phyloP scores from a whole-genome alignment of 1,284 basidiomycete genomes.

The Cryptococcus sp. region DNA sequence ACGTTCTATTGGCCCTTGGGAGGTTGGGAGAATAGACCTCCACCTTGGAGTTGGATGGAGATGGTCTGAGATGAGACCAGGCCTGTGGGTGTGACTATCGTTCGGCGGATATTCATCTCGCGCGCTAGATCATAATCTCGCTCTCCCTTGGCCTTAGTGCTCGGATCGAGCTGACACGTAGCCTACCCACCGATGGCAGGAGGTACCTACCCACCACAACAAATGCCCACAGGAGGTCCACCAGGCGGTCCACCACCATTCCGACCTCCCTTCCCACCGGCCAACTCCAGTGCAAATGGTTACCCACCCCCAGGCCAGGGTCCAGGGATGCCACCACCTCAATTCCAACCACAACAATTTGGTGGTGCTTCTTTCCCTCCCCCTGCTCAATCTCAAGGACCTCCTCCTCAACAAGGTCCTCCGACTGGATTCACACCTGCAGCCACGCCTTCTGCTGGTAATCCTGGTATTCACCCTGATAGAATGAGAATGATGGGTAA shows the following conservation, averaged over 20 bases:
- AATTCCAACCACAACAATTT: no score
- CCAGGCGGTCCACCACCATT: constrained; percentile 6
- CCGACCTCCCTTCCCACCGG: constrained; percentile 42
- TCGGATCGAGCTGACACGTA: background rate
- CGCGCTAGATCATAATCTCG: no score
- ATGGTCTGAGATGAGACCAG: constrained; percentile 10
- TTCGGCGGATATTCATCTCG: constrained; percentile 1
- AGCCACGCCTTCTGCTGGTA: constrained; percentile 16
- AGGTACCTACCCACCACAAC: background rate
- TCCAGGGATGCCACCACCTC: constrained; percentile 5
- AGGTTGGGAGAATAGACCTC: background rate
- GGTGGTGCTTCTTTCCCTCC: background rate
- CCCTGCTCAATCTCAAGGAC: constrained; percentile 55
- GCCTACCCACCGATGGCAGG: constrained; percentile 9
- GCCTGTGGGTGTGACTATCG: constrained; percentile 11
- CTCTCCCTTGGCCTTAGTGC: background rate
- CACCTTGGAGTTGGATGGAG: background rate
- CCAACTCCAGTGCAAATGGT: background rate
- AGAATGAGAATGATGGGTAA: constrained; percentile 75
- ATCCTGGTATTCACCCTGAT: constrained; percentile 73
- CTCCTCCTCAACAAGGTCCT: constrained; percentile 38
- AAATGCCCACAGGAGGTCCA: constrained; percentile 31
- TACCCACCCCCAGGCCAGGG: no score
- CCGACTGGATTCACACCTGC: constrained; percentile 30
- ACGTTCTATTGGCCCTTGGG: background rate